phyloP scores from a whole-genome alignment of 306 rosid species.

The Cucurbita ficifolia region DNA sequence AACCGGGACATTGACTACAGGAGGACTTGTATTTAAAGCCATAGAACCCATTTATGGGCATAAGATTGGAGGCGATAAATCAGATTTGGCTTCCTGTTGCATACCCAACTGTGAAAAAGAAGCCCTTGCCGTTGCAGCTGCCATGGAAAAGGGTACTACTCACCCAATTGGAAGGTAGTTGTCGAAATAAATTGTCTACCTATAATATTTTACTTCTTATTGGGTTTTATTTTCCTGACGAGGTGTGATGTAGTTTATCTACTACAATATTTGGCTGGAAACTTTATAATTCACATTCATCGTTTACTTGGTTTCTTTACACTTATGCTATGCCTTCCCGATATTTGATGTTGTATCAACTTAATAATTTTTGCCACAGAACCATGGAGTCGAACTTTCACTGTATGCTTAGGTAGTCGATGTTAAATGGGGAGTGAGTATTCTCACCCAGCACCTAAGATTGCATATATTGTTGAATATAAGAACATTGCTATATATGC shows the following conservation, averaged over 20 bases:
- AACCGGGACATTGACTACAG: slow-evolving; percentile 96
- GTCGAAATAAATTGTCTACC: slow-evolving; percentile 11
- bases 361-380: background rate
- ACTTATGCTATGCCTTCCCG: background rate
- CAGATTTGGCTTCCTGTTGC: slow-evolving; percentile 52
- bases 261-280: background rate
- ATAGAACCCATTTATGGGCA: slow-evolving; percentile 95
- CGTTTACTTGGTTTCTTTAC: background rate
- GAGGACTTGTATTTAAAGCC: slow-evolving; percentile 82
- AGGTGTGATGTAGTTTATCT: background rate
- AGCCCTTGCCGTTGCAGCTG: slow-evolving; percentile 98
- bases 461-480: background rate
- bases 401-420: background rate
- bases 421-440: background rate
- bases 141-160: slow-evolving; percentile 98
- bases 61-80: slow-evolving; percentile 14
- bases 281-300: background rate
- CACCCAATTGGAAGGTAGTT: slow-evolving; percentile 94
- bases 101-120: slow-evolving; percentile 87
- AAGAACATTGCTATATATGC: background rate
- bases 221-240: background rate
- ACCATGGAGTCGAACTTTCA: background rate
- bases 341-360: background rate
- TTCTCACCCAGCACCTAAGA: background rate
- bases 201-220: background rate